Base-by-base conservation (phyloP, 2,329 filamentous ascomycete genomes). In the Macroventuria anomochaeta region DNA sequence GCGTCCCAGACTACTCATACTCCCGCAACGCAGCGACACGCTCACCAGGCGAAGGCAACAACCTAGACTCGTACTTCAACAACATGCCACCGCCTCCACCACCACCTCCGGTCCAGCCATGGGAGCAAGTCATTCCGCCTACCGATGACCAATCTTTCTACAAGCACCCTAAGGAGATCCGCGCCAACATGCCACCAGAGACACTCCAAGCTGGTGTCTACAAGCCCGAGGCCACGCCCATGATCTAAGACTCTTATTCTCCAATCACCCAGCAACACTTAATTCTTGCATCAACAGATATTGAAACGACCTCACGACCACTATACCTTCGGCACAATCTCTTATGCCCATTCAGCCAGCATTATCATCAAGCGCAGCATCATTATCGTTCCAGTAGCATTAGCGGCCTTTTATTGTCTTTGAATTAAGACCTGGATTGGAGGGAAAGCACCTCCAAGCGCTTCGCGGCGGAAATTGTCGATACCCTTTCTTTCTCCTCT, bases 151-250 rank as follows among this genome's bases (percentile, higher is more conserved):
- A 72, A 59, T 55, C 55, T 18, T 53, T 66, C n/a, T 76, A 76
- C 53, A 66, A 75, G 32, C 70, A 79, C 39, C 77, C 77, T 7
- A 79, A 75, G 61, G 79, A 80, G 60, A 65, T 81, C 15, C 67
- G 78, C 18, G 79, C 79, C 34, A 81, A 81, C 38, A 80, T 81
- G 78, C 79, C 79, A 8, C 78, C 79, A 0, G 72, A 75, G 15
- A 74, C 71, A 8, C 51, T 81, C 10, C 78, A 80, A 59, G 64
- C 73, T 17, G 79, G 78, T 11, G 78, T 79, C 1, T 74, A 72
- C 36, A 61, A 68, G 44, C 62, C 61, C 6, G 66, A 65, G 40
- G 64, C 69, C 33, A 68, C 71, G 3, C 69, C 71, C 5, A 75
- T 75, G 72, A 73, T 75, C 51, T 75, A 65, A 55, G 44, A 1